phyloP scores from a whole-genome alignment of 23 red algal species.

The Gracilaria domingensis region DNA sequence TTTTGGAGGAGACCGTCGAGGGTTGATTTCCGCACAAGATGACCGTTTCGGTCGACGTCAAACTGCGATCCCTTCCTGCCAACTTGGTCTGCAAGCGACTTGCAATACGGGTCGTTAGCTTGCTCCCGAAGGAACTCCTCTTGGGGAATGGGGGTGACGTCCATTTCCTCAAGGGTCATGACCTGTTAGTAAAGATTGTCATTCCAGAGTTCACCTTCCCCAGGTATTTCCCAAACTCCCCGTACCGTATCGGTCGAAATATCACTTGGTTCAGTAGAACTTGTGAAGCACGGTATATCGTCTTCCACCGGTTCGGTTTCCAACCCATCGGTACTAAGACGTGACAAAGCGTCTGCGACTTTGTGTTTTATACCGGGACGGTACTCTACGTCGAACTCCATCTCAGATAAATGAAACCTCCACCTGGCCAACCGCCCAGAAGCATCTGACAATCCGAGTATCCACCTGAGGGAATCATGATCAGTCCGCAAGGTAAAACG shows the following conservation, averaged over 20 bases:
- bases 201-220: background rate
- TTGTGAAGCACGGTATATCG: conserved; percentile 45
- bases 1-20: conserved; percentile 31
- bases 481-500: conserved; percentile 31
- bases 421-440: conserved; percentile 38
- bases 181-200: background rate
- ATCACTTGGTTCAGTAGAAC: background rate
- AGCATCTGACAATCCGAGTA: background rate
- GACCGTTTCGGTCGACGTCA: conserved; percentile 12
- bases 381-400: conserved; percentile 43
- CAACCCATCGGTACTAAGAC: conserved; percentile 2
- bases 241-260: background rate
- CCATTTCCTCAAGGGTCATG: conserved; percentile 9
- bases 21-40: background rate
- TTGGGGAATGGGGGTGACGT: background rate
- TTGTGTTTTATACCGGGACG: conserved; percentile 39
- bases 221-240: background rate
- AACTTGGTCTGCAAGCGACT: background rate
- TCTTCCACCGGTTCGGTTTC: conserved; percentile 21
- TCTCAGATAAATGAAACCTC: conserved; percentile 33
- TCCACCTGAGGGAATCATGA: conserved; percentile 49
- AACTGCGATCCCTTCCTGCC: conserved; percentile 11
- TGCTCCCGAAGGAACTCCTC: conserved; percentile 30
- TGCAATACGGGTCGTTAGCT: conserved; percentile 9
- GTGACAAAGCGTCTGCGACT: conserved; percentile 26